Evolutionary conservation across 208 protist genomes (phyloP).

Genomic region (Trypanosoma conorhini): DNA sequence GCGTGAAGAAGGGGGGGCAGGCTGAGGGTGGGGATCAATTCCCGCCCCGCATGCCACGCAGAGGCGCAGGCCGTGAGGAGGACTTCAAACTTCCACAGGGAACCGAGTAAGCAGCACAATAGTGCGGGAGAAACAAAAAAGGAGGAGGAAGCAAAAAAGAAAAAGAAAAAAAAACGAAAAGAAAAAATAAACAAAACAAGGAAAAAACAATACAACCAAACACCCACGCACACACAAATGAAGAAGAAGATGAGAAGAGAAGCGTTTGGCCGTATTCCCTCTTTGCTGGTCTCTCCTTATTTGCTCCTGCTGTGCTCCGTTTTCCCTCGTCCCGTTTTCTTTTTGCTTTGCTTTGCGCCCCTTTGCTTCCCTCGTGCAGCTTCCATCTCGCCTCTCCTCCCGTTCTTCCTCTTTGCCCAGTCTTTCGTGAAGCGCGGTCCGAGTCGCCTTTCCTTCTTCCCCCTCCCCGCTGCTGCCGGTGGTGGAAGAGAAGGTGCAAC

Average conservation of each 20-base stretch:
- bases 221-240: neutral
- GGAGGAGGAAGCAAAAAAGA: neutral
- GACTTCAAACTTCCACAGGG: neutral
- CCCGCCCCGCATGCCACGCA: neutral
- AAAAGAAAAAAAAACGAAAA: conserved; percentile 1
- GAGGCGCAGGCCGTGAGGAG: no score
- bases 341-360: conserved; percentile 2
- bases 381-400: conserved; percentile 15
- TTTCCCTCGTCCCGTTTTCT: conserved; percentile 17
- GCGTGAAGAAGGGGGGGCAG: neutral
- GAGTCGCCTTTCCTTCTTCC: neutral
- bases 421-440: neutral
- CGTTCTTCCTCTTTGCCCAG: conserved; percentile 2
- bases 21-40: neutral
- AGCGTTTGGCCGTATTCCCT: conserved; percentile 7
- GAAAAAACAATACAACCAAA: neutral
- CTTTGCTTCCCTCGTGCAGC: conserved; percentile 17
- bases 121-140: neutral
- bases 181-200: neutral
- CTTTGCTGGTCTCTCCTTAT: conserved; percentile 6
- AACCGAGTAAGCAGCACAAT: neutral
- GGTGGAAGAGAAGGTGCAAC: neutral
- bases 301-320: conserved; percentile 21
- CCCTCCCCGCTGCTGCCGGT: neutral
- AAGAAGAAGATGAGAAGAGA: neutral